phyloP scores from a whole-genome alignment of 2,329 filamentous ascomycete genomes.

The Sporothrix pseudoabietina region DNA sequence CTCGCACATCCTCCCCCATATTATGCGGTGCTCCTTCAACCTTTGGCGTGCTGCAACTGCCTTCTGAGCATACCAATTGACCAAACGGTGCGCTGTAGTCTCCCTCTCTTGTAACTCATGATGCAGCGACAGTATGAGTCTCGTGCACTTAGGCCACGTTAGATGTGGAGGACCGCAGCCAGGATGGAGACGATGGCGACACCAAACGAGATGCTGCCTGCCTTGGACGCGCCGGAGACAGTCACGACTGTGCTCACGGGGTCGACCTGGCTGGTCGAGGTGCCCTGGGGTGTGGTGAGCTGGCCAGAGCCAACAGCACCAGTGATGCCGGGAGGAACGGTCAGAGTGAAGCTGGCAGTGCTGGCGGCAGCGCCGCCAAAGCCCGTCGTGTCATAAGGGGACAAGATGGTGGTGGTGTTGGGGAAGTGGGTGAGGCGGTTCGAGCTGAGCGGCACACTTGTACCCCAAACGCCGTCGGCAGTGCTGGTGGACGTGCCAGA shows the following conservation, averaged over 20 bases:
- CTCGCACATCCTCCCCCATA: background rate
- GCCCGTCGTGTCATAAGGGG: slow-evolving; percentile 7
- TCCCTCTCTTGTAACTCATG: background rate
- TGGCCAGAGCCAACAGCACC: slow-evolving; percentile 13
- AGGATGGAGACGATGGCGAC: slow-evolving; percentile 44
- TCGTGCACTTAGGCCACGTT: background rate
- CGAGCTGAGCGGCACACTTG: background rate
- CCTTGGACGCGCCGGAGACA: slow-evolving; percentile 36
- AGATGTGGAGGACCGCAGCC: slow-evolving; percentile 38
- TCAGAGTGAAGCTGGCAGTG: slow-evolving; percentile 32
- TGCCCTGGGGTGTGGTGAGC: slow-evolving; percentile 31
- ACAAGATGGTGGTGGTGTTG: slow-evolving; percentile 28
- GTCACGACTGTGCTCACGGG: slow-evolving; percentile 38
- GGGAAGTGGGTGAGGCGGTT: slow-evolving; percentile 21
- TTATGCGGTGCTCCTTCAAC: background rate
- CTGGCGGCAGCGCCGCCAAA: background rate
- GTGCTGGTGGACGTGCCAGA: slow-evolving; percentile 27
- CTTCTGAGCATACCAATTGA: background rate
- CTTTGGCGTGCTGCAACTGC: background rate
- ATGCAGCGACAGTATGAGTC: background rate
- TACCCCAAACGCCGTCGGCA: slow-evolving; percentile 22
- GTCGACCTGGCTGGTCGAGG: slow-evolving; percentile 39
- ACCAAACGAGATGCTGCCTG: slow-evolving; percentile 38
- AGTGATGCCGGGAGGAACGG: slow-evolving; percentile 18
- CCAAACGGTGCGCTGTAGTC: background rate